Percentiles rank a stretch among this genome's conserved stretches.
These are phyloP conservation scores for Cyclanthera cordifolia DNA, from an alignment of 306 rosid species.

Conservation along the genomic window DNA sequence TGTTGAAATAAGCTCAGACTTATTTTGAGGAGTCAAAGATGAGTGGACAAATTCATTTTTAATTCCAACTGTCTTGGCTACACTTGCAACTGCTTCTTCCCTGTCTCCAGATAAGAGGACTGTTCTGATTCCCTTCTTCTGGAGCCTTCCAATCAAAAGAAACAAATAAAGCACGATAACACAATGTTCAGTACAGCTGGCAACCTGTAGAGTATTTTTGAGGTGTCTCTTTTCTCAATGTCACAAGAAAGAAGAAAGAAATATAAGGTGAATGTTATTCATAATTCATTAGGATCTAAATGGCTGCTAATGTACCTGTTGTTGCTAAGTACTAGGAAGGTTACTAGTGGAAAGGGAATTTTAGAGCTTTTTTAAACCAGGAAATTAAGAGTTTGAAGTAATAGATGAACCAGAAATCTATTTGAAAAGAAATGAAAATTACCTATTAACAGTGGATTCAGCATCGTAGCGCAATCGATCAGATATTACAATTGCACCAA, in stretches of 20 bases:
- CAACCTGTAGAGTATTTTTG: neutral
- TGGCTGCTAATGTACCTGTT: neutral
- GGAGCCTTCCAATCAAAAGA: conserved; percentile 48
- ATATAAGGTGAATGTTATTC: neutral
- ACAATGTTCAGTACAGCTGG: conserved; percentile 15
- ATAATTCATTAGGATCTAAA: neutral
- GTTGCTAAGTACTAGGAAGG: neutral
- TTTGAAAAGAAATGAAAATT: conserved; percentile 6
- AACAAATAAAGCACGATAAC: conserved; percentile 23
- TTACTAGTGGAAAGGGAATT: neutral
- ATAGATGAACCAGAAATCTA: neutral
- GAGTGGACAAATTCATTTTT: conserved; percentile 50
- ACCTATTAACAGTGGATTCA: conserved; percentile 59
- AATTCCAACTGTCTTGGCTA: conserved; percentile 78
- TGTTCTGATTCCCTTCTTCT: conserved; percentile 74
- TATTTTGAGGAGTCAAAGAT: conserved; percentile 71
- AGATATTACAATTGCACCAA: conserved; percentile 77
- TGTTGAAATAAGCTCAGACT: conserved; percentile 59
- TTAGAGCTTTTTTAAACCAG: neutral
- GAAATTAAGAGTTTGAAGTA: neutral
- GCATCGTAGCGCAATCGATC: conserved; percentile 84
- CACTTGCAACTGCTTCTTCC: conserved; percentile 94
- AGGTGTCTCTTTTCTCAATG: neutral
- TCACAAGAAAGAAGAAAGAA: neutral
- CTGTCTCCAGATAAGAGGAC: conserved; percentile 93